Percentiles rank a stretch among this genome's conserved stretches.
phyloP scores from a whole-genome alignment of 805 yeast species.

The Yarrowia sp. region DNA sequence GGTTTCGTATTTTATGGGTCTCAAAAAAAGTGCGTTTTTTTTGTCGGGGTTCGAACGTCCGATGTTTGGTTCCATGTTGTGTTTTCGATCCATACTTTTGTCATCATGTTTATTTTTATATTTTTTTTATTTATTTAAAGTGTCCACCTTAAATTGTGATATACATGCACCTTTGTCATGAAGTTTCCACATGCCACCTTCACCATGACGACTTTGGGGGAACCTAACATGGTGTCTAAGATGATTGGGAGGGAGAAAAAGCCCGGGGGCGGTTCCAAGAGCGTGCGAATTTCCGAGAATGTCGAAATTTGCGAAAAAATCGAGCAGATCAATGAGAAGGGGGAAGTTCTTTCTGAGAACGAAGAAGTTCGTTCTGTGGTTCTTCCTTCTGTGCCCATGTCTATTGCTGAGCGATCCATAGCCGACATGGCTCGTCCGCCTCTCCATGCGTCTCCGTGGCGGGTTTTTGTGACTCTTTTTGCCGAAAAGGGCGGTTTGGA shows the following conservation, averaged over 20 bases:
- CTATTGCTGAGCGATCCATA: background rate
- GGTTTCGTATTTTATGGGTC: background rate
- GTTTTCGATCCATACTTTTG: no score
- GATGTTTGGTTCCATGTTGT: no score
- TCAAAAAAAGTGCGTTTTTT: no score
- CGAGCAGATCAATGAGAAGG: no score
- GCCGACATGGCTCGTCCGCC: background rate
- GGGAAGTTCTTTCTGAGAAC: no score
- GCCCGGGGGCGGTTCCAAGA: background rate
- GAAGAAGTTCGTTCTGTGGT: no score
- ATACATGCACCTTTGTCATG: no score
- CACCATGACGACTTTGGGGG: slow-evolving; percentile 28
- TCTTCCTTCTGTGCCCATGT: background rate
- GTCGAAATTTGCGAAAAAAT: background rate
- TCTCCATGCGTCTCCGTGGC: slow-evolving; percentile 13
- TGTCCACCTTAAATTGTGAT: no score
- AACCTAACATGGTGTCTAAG: slow-evolving; percentile 25
- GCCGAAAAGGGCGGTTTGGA: slow-evolving; percentile 34
- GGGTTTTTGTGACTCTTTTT: slow-evolving; percentile 11
- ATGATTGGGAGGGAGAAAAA: background rate
- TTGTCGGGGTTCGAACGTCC: no score
- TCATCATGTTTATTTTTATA: no score
- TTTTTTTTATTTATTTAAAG: no score
- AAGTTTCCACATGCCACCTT: background rate
- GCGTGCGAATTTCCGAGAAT: background rate